Evolutionary conservation across 257 asterid species (phyloP), one percentile per base, ranked within the genome.

Genomic region (Solanum rostratum): DNA sequence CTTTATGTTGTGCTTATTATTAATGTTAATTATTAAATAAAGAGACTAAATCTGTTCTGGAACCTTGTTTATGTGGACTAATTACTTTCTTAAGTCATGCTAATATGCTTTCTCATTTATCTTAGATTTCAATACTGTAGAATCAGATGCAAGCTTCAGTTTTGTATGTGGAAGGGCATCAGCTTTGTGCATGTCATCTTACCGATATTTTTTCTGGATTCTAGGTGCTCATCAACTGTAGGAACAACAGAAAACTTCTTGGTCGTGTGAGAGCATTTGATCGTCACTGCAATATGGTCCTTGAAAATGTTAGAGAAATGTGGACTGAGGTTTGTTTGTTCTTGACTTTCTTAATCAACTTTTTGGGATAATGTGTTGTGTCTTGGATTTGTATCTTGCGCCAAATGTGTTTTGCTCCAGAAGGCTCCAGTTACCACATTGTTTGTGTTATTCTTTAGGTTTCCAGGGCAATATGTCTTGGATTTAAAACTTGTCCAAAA

Each of bases 281-380:
- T 82, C 94, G 97, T 69, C 98, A 95, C 86, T 95, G 98, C 90
- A 95, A 95, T 89, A 95, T 95, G 98, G 98, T 93, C 86, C 91
- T 95, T 81, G 98, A 95, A 89, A 93, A 95, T 86, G 97, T 95
- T 86, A 84, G 95, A 54, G 98, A 94, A 88, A 93, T 94, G 97
- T 94, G 98, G 98, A 94, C 98, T n/a, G 97, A 94, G 98, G 98
- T 93, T 84, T 43, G 84, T 50, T 33, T 85, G 41, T 54, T 12
- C 43, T 15, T 19, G 52, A 27, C 6, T 5, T 43, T 27, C 29
- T n/a, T 29, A 33, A 5, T 29, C 2, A 8, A 73, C 68, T 27
- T 27, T 63, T 19, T 22, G 52, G 29, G 2, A 37, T 14, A 50
- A 52, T 59, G 73, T 68, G n/a, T 55, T 84, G 41, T 54, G 14